Evolutionary conservation across 768 basidiomycete genomes (phyloP).

Genomic region (Auriculariales sp.): DNA sequence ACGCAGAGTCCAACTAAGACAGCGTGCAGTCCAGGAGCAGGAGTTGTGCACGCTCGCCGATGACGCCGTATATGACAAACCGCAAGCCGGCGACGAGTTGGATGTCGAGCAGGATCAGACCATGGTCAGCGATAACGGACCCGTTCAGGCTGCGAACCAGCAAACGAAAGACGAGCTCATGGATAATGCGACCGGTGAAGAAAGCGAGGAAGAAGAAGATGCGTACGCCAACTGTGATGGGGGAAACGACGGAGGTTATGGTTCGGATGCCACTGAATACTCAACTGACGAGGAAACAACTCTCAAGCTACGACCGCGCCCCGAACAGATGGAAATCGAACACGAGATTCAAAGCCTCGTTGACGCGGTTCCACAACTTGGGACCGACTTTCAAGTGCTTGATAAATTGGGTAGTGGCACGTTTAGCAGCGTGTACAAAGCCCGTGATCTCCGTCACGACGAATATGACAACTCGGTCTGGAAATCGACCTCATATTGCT

Average conservation of each 20-base stretch:
- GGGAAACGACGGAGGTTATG: constrained; percentile 10
- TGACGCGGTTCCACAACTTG: constrained; percentile 48
- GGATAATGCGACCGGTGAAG: too few species aligned
- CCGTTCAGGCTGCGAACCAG: too few species aligned
- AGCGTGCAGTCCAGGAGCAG: too few species aligned
- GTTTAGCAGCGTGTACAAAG: constrained; percentile 98
- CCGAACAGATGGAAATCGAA: constrained; percentile 62
- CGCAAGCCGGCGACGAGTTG: too few species aligned
- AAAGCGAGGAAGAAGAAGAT: constrained; percentile 27
- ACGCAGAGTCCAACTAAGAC: too few species aligned
- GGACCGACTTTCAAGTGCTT: constrained; percentile 56
- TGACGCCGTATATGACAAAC: too few species aligned
- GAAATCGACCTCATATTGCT: constrained; percentile 31
- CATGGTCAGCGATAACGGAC: too few species aligned
- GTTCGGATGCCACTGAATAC: constrained; percentile 21
- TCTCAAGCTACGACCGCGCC: constrained; percentile 38
- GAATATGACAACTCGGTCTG: constrained; percentile 67
- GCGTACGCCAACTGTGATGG: neutral
- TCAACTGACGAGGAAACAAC: constrained; percentile 51
- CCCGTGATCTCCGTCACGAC: constrained; percentile 58
- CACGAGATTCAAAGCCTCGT: constrained; percentile 65
- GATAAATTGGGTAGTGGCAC: constrained; percentile 78
- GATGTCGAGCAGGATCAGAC: too few species aligned
- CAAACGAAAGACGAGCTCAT: too few species aligned
- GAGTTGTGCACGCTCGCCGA: too few species aligned